Conservation (phyloP, 2,329 filamentous ascomycete species). For the Elsinoe australis region DNA sequence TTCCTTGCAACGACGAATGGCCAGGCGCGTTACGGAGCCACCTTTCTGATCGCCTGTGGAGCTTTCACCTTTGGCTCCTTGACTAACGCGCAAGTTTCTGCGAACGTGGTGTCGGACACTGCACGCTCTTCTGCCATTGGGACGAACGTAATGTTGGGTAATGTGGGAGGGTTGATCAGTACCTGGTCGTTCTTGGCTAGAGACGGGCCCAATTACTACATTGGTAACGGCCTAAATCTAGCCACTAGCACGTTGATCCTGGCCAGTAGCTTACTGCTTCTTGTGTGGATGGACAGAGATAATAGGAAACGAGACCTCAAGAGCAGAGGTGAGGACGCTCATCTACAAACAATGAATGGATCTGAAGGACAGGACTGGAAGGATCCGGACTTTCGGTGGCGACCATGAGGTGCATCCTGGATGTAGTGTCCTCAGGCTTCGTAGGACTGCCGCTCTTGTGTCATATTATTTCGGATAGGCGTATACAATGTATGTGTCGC, state of each 20-base stretch:
- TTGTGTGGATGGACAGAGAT: conserved; percentile 55
- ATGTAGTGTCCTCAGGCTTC: no score
- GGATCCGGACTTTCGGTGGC: conserved; percentile 60
- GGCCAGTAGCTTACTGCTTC: conserved; percentile 42
- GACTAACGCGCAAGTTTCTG: conserved; percentile 59
- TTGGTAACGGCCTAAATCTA: conserved; percentile 64
- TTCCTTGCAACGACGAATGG: conserved; percentile 52
- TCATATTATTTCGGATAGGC: no score
- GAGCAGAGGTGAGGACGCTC: conserved; percentile 48
- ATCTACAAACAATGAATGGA: conserved; percentile 48
- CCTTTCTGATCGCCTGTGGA: conserved; percentile 59
- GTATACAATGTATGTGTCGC: no score
- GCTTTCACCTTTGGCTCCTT: conserved; percentile 58
- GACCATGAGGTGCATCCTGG: no score
- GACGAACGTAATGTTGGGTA: conserved; percentile 61
- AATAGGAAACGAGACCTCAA: conserved; percentile 51
- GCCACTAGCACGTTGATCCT: conserved; percentile 52
- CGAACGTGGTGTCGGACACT: conserved; percentile 65
- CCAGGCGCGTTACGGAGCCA: conserved; percentile 58
- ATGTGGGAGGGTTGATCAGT: conserved; percentile 57
- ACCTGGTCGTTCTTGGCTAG: conserved; percentile 58
- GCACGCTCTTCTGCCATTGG: conserved; percentile 60
- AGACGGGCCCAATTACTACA: conserved; percentile 59
- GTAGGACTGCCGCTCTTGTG: no score
- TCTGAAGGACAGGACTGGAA: conserved; percentile 60